These are phyloP conservation scores for Pleurotus cornucopiae DNA, from an alignment of 768 basidiomycete genomes.

Conservation along the genomic window DNA sequence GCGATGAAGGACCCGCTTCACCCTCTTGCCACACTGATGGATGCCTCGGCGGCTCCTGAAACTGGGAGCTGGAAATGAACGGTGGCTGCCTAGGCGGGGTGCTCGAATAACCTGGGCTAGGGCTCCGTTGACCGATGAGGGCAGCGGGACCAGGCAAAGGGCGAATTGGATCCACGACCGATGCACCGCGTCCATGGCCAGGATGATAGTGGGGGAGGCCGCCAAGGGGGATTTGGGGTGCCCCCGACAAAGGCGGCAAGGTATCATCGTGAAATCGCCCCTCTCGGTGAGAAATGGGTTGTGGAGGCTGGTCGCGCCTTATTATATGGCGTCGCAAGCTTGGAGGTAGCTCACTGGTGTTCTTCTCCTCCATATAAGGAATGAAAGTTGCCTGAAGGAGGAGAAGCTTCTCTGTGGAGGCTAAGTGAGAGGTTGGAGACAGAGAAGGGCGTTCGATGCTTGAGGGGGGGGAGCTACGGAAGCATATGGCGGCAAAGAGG, in stretches of 20 bases:
- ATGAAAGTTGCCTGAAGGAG: constrained; percentile 3
- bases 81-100: constrained; percentile 22
- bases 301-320: constrained; percentile 4
- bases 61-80: constrained; percentile 12
- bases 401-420: background rate
- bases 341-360: constrained; percentile 4
- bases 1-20: constrained; percentile 43
- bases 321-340: constrained; percentile 7
- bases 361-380: constrained; percentile 7
- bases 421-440: background rate
- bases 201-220: background rate
- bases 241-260: background rate
- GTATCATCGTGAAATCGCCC: background rate
- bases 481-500: constrained; percentile 7
- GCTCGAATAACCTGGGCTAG: constrained; percentile 26
- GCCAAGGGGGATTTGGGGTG: background rate
- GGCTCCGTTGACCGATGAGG: constrained; percentile 18
- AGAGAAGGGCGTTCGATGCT: background rate
- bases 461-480: constrained; percentile 6
- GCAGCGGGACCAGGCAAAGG: constrained; percentile 19
- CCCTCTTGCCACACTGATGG: constrained; percentile 27
- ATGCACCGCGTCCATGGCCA: background rate
- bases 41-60: constrained; percentile 14
- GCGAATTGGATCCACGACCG: constrained; percentile 16
- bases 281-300: background rate